Percentiles rank a stretch among this genome's conserved stretches.
Conservation (phyloP, 2,329 filamentous ascomycete species). For the Phialophora chinensis region DNA sequence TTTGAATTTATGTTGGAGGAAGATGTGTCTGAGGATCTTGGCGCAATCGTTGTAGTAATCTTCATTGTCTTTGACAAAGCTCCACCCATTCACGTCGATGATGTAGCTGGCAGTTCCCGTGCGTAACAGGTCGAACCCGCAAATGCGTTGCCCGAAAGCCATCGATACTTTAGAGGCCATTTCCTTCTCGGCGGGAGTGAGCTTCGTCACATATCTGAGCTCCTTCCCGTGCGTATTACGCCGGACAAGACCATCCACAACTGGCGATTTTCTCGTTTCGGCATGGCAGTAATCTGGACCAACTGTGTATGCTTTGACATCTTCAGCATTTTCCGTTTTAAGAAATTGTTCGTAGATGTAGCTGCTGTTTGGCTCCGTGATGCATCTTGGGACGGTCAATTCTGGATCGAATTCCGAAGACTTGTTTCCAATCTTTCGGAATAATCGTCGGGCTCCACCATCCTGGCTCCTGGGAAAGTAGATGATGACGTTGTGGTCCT, state of each 20-base stretch:
- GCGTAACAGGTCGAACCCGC: constrained; percentile 91
- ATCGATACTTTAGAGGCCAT: constrained; percentile 90
- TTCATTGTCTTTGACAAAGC: constrained; percentile 98
- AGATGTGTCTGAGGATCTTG: constrained; percentile 83
- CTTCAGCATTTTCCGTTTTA: constrained; percentile 93
- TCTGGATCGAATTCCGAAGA: constrained; percentile 90
- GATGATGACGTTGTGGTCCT: constrained; percentile 98
- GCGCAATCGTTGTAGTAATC: constrained; percentile 96
- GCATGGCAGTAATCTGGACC: constrained; percentile 92
- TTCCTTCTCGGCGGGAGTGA: constrained; percentile 78
- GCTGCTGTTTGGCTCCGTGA: constrained; percentile 79
- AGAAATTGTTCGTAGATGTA: constrained; percentile 98
- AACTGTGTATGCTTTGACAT: constrained; percentile 98
- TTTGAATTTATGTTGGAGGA: constrained; percentile 74
- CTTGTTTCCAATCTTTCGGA: constrained; percentile 98
- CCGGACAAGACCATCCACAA: constrained; percentile 93
- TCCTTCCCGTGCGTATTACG: constrained; percentile 98
- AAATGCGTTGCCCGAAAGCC: constrained; percentile 92
- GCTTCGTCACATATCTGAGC: constrained; percentile 87
- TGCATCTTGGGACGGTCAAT: constrained; percentile 75
- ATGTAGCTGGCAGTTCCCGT: constrained; percentile 91
- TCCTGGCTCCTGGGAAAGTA: constrained; percentile 81
- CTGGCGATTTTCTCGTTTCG: constrained; percentile 94
- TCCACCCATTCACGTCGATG: constrained; percentile 99
- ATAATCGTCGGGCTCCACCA: constrained; percentile 85